Base-by-base conservation (phyloP, 2,329 filamentous ascomycete genomes). In the Aspergillus ustus region DNA sequence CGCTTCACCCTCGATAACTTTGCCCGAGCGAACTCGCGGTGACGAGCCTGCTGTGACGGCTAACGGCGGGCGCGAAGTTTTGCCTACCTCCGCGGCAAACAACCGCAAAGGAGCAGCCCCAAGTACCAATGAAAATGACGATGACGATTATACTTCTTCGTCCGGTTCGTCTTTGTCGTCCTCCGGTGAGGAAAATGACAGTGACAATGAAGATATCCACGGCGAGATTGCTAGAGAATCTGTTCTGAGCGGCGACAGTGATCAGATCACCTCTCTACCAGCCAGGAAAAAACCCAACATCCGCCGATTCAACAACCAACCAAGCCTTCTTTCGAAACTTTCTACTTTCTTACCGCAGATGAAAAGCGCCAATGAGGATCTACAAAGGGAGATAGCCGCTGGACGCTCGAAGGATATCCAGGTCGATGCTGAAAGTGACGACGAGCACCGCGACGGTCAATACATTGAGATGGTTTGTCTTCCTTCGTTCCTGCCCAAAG, bases 401-500 rank as follows among this genome's bases (percentile, higher is more conserved):
- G 75, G 75, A 1, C 65, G 70, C 28, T 68, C 63, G 1, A 67
- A 68, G 13, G 73, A 77, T 55, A 52, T 74, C 28, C 64, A 70
- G 19, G 57, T 80, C 59, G 78, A 80, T 59, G 67, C 75, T 8
- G 69, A 70, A 7, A 70, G 67, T 45, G 73, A 73, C 28, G 73
- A 72, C 29, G 75, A 75, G 4, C 66, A 69, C 7, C 67, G 66
- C 29, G 73, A 74, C 25, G 71, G 67, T 37, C 71, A 73, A 55
- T 80, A 80, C 64, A 79, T 80, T 61, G 78, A 80, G 62, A 80
- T 80, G 77, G 76, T 77, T 70, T 25, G 73, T 63, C 48, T 11
- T 17, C 29, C 31, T 49, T 34, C 2, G 40, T 34, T 31, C 28
- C 48, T 28, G 1, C 43, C 29, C 37, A 19, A 13, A 40, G 13